These are phyloP conservation scores for Penicillium sp. DNA, from an alignment of 2,329 filamentous ascomycete species.

Conservation along the genomic window DNA sequence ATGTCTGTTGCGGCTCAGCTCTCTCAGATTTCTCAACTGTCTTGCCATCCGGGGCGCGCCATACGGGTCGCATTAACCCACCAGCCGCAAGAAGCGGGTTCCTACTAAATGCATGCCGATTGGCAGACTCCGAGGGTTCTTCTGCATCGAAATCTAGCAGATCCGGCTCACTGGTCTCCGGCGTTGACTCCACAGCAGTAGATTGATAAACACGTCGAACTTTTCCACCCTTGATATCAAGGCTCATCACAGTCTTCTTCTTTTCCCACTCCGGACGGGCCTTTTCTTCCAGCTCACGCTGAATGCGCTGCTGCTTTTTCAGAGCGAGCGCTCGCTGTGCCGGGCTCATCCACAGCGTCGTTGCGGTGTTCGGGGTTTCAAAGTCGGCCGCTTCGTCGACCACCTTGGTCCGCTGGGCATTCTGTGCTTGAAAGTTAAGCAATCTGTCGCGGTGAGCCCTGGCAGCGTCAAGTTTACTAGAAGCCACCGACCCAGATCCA, in stretches of 20 bases:
- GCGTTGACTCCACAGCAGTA: constrained; percentile 31
- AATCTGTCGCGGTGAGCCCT: constrained; percentile 78
- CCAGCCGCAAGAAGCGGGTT: constrained; percentile 47
- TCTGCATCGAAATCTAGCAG: constrained; percentile 11
- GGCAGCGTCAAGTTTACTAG: constrained; percentile 65
- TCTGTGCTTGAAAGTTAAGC: constrained; percentile 79
- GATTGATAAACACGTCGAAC: constrained; percentile 59
- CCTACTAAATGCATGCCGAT: constrained; percentile 41
- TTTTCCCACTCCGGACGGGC: constrained; percentile 86
- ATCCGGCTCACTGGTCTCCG: constrained; percentile 19
- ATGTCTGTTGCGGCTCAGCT: constrained; percentile 42
- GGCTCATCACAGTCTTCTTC: constrained; percentile 76
- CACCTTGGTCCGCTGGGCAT: constrained; percentile 78
- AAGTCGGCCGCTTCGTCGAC: constrained; percentile 81
- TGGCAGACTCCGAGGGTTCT: constrained; percentile 11
- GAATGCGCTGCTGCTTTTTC: constrained; percentile 78
- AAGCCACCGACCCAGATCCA: constrained; percentile 19
- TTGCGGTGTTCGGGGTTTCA: constrained; percentile 60
- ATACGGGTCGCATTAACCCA: constrained; percentile 46
- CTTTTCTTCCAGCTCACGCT: constrained; percentile 85
- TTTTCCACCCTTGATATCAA: constrained; percentile 76
- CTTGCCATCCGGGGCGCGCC: constrained; percentile 39
- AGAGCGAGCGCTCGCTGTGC: constrained; percentile 79
- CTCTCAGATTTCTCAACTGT: constrained; percentile 20
- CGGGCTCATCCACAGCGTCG: constrained; percentile 80